These are phyloP conservation scores for Leishmania turanica DNA, from an alignment of 208 protist species.

Conservation along the genomic window DNA sequence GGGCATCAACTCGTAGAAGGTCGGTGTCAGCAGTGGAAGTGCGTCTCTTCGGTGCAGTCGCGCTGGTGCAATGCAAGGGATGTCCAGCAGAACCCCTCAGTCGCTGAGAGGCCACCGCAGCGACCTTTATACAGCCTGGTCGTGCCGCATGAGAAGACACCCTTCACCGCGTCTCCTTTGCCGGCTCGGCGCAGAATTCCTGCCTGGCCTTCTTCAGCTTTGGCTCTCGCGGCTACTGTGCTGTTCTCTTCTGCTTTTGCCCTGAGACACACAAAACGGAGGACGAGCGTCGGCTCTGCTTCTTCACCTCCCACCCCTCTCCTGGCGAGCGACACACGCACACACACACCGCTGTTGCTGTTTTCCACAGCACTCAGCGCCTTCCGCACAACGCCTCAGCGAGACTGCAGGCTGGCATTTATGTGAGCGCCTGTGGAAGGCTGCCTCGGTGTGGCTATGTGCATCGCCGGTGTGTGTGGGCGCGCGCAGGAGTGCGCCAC, in stretches of 20 bases:
- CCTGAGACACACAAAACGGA: not conserved
- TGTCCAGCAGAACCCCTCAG: not conserved
- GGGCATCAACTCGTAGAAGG: not conserved
- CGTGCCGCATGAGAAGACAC: not conserved
- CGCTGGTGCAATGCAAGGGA: not conserved
- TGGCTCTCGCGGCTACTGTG: not conserved
- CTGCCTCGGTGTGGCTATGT: not conserved
- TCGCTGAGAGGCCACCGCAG: not conserved
- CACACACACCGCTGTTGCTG: not conserved
- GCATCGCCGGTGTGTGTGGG: not conserved
- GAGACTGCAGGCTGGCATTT: not conserved
- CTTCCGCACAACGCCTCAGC: not conserved
- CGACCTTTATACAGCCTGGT: not conserved
- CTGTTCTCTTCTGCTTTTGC: not conserved
- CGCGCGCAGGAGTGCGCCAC: not conserved
- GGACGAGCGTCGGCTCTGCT: not conserved
- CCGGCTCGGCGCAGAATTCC: not conserved
- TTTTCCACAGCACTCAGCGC: not conserved
- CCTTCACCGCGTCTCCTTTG: not conserved
- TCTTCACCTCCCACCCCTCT: not conserved
- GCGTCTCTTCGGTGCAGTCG: not conserved
- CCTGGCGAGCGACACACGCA: not conserved
- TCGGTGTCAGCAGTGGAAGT: not conserved
- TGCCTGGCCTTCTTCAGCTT: not conserved
- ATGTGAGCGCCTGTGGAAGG: not conserved